These are phyloP conservation scores for Mycena leptocephala DNA, from an alignment of 768 basidiomycete genomes.

Conservation along the genomic window DNA sequence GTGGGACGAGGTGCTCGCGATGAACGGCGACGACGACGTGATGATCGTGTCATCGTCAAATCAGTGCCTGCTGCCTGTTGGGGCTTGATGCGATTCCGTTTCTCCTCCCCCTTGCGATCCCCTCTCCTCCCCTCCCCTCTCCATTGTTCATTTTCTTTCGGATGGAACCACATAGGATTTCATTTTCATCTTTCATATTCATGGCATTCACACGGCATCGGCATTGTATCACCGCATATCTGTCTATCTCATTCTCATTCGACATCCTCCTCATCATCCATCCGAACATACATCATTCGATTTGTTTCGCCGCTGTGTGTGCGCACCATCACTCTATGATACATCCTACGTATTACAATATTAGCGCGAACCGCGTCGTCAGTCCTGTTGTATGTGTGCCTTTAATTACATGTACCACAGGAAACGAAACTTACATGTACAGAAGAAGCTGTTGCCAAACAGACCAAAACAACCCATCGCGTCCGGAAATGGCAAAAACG, in stretches of 20 bases:
- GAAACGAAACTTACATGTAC: not conserved
- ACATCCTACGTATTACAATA: not conserved
- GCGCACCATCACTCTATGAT: not conserved
- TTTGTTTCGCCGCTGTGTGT: conserved; percentile 9
- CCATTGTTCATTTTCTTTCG: not conserved
- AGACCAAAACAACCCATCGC: not conserved
- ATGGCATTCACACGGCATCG: not conserved
- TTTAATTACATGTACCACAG: not conserved
- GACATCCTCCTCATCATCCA: not conserved
- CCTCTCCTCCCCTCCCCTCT: not conserved
- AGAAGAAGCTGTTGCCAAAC: not conserved
- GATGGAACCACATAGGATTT: not conserved
- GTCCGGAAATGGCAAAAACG: not conserved
- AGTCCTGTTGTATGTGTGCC: not conserved
- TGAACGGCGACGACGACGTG: conserved; percentile 8
- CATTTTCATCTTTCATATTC: not conserved
- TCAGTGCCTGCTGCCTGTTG: not conserved
- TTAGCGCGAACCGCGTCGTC: not conserved
- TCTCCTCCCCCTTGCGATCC: not conserved
- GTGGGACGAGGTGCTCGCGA: conserved; percentile 24
- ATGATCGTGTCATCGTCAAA: conserved; percentile 1
- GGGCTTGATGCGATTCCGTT: not conserved
- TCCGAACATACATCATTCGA: not conserved
- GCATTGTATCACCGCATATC: conserved; percentile 5
- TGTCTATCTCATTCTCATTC: not conserved